These are phyloP conservation scores for Ceratobasidium sp. DNA, from an alignment of 1,284 basidiomycete genomes.

Conservation along the genomic window DNA sequence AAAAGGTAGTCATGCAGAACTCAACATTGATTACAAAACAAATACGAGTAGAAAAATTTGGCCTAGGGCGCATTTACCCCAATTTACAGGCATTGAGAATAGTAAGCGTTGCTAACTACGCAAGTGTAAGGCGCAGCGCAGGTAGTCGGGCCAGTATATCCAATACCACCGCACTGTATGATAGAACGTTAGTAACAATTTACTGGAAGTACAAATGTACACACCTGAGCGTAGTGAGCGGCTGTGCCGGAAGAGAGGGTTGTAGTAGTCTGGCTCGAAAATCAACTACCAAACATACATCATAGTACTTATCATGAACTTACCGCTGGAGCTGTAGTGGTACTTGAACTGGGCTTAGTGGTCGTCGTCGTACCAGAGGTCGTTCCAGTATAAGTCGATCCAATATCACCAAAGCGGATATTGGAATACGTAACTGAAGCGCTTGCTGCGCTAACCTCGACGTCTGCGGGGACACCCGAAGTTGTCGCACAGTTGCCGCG, in stretches of 20 bases:
- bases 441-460: constrained; percentile 50
- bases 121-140: constrained; percentile 40
- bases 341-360: background rate
- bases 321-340: too few relatives aligned
- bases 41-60: too few relatives aligned
- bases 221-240: too few relatives aligned
- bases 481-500: constrained; percentile 22
- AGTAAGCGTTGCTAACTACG: constrained; percentile 43
- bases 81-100: constrained; percentile 45
- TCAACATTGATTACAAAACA: too few relatives aligned
- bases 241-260: too few relatives aligned
- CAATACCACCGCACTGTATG: constrained; percentile 42
- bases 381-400: constrained; percentile 46
- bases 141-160: constrained; percentile 30
- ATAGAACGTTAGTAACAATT: too few relatives aligned
- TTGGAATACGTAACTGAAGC: constrained; percentile 46
- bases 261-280: too few relatives aligned
- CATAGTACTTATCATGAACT: too few relatives aligned
- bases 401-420: constrained; percentile 43
- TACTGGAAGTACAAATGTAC: too few relatives aligned
- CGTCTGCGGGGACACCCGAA: constrained; percentile 45
- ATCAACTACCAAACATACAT: too few relatives aligned
- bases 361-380: constrained; percentile 11
- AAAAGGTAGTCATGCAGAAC: too few relatives aligned
- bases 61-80: too few relatives aligned